Evolutionary conservation across 345 rosid species (phyloP), one percentile per base, ranked within the genome.

Genomic region (Mercurialis annua): DNA sequence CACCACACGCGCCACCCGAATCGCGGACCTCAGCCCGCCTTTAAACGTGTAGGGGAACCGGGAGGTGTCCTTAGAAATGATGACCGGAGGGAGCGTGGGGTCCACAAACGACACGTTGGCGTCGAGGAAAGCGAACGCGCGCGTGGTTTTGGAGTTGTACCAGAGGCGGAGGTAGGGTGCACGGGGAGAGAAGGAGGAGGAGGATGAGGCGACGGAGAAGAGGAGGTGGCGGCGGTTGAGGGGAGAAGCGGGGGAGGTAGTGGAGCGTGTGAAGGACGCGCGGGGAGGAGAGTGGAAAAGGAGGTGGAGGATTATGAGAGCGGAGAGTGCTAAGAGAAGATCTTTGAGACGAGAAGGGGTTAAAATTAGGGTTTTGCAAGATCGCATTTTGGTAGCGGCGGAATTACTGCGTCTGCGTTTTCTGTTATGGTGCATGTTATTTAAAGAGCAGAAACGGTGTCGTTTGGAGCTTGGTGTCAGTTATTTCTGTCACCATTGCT

Each of bases 1-100:
- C 34, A 89, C 95, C 9, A 91, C 79, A 2, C 92, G 95, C 43
- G 95, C 96, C 47, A 91, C 84, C n/a, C 96, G 85, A 58, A 94
- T 70, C 31, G 96, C 96, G 2, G 96, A 91, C 59, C 85, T 82
- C 69, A 85, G 86, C 26, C 97, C 95, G 9, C 88, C 81, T 48
- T 78, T 86, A 77, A 82, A 87, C 16, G 79, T 83, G 80, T 86
- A 89, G 0, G 92, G 96, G 62, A 91, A 94, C 21, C 81, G 72
- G 2, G 92, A 89, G 31, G 84, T 80, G 70, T 91, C 97, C 30
- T 63, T 69, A 54, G 96, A 89, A 34, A 86, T 63, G 40, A 78
- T 38, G 0, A 77, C 79, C 0, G 82, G 87, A 21, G 98, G 97
- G 33, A 88, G 84, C 18, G 61, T 42, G 52, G 71, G 81, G 77